phyloP scores from a whole-genome alignment of 2,329 filamentous ascomycete species.

The Penicillium sp. region DNA sequence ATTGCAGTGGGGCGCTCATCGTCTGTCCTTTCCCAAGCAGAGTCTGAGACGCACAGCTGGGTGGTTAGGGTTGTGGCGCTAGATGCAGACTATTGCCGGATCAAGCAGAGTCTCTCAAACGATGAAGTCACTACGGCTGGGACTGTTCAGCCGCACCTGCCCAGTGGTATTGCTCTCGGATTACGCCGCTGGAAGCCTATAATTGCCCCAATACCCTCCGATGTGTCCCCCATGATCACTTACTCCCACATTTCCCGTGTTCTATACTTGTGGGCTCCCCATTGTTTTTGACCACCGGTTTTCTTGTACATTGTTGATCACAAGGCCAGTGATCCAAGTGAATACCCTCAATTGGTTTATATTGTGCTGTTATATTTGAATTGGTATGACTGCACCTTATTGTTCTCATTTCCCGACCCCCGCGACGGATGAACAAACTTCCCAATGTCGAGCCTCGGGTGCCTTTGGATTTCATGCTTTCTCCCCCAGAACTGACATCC shows the following conservation, averaged over 20 bases:
- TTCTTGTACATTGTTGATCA: neutral
- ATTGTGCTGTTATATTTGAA: neutral
- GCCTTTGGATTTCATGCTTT: neutral
- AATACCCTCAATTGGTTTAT: neutral
- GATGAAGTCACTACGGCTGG: conserved; percentile 17
- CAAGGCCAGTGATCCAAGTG: neutral
- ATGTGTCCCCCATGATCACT: conserved; percentile 11
- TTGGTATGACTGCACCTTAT: conserved; percentile 1
- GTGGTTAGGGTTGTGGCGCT: conserved; percentile 18
- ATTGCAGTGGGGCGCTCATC: conserved; percentile 14
- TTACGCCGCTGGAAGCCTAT: conserved; percentile 15
- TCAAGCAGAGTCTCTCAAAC: conserved; percentile 5
- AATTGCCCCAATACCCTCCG: conserved; percentile 21
- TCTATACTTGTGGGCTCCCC: neutral
- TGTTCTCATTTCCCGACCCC: neutral
- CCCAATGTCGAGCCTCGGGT: neutral
- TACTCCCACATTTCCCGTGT: conserved; percentile 4
- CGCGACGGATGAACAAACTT: neutral
- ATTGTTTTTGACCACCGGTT: neutral
- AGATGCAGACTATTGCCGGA: conserved; percentile 8
- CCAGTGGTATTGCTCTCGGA: neutral
- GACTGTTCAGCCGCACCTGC: conserved; percentile 15
- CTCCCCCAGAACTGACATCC: neutral
- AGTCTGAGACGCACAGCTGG: conserved; percentile 9
- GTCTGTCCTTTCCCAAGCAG: conserved; percentile 8